Conservation (phyloP, 345 rosid genomes). For the Brassica rapa region DNA sequence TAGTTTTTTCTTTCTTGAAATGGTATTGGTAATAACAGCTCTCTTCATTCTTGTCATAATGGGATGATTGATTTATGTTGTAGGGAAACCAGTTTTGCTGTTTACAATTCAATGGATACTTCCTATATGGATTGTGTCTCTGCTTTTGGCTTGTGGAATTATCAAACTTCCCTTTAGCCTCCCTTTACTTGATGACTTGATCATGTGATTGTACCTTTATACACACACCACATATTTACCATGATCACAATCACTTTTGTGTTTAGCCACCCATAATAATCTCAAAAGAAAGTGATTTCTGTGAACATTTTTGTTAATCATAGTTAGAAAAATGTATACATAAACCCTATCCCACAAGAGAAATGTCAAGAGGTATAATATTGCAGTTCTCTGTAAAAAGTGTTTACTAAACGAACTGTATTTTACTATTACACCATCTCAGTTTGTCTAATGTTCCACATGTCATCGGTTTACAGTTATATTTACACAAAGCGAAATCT, state of each 20-base stretch:
- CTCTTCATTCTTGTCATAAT: not conserved
- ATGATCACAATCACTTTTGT: not conserved
- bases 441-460: not conserved
- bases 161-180: conserved; percentile 62
- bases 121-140: conserved; percentile 61
- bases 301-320: not conserved
- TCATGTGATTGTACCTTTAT: conserved; percentile 41
- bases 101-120: conserved; percentile 54
- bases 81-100: conserved; percentile 69
- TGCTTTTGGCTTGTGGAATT: conserved; percentile 60
- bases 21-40: not conserved
- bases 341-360: not conserved
- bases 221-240: not conserved
- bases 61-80: not conserved
- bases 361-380: not conserved
- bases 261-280: not conserved
- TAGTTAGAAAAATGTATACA: not conserved
- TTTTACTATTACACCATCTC: not conserved
- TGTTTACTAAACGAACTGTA: not conserved
- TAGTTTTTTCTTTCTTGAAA: not conserved
- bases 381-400: not conserved
- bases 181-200: conserved; percentile 64
- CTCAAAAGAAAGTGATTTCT: not conserved
- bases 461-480: not conserved
- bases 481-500: not conserved